Percentiles rank a stretch among this genome's conserved stretches.
Conservation (phyloP, 208 protist genomes). For the Crithidia brevicula region DNA sequence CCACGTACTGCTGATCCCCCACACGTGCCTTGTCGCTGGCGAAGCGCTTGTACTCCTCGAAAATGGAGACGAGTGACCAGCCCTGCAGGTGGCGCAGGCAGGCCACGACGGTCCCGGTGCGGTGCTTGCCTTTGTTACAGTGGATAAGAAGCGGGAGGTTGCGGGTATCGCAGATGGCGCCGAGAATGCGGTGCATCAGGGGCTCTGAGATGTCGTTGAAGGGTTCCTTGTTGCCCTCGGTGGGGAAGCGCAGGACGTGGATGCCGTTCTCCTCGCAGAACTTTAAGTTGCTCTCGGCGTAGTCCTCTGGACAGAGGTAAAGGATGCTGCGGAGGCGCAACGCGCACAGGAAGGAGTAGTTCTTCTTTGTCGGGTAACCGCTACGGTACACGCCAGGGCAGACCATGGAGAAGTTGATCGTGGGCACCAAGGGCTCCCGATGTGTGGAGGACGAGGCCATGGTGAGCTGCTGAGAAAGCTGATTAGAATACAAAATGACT, state of each 20-base stretch:
- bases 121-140: constrained; percentile 98
- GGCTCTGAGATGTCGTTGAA: constrained; percentile 97
- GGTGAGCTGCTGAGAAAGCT: background rate
- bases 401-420: constrained; percentile 97
- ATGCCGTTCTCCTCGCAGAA: constrained; percentile 92
- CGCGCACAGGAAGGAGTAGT: constrained; percentile 96
- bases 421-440: constrained; percentile 76
- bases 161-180: constrained; percentile 84
- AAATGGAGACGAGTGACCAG: constrained; percentile 96
- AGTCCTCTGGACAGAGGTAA: constrained; percentile 95
- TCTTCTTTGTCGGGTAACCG: constrained; percentile 97
- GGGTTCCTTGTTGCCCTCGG: constrained; percentile 97
- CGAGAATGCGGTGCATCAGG: constrained; percentile 89
- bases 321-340: constrained; percentile 94
- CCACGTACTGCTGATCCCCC: constrained; percentile 97
- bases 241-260: constrained; percentile 91
- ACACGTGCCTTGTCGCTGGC: constrained; percentile 94
- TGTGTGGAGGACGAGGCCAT: constrained; percentile 29
- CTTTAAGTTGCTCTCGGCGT: constrained; percentile 92
- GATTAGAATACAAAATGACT: no score
- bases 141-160: constrained; percentile 97
- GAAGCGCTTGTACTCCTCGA: constrained; percentile 96
- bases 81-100: constrained; percentile 93
- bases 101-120: constrained; percentile 95
- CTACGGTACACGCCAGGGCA: constrained; percentile 95